Evolutionary conservation across 176 grass and related monocot species (phyloP).

Genomic region (Ensete ventricosum): DNA sequence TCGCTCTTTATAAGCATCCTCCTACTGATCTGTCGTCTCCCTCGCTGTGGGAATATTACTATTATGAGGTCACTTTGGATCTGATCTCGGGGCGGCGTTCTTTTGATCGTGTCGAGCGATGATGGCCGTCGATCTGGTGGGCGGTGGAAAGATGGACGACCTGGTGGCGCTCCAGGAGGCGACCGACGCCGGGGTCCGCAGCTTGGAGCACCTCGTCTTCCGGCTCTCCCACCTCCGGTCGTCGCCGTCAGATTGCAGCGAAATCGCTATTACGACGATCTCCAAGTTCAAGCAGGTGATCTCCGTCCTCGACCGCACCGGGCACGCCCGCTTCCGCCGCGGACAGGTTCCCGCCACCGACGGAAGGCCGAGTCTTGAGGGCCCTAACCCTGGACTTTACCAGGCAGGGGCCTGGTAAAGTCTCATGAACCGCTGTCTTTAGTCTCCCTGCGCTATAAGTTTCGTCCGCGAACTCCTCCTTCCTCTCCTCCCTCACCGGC

Average conservation of each 20-base stretch:
- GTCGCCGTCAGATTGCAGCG: slow-evolving; percentile 37
- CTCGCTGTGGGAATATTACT: too few relatives aligned
- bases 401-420: too few relatives aligned
- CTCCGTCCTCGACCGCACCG: slow-evolving; percentile 79
- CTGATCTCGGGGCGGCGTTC: too few relatives aligned
- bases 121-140: slow-evolving; percentile 68
- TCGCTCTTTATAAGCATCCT: too few relatives aligned
- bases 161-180: slow-evolving; percentile 78
- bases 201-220: slow-evolving; percentile 58
- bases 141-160: slow-evolving; percentile 41
- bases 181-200: slow-evolving; percentile 52
- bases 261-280: slow-evolving; percentile 80
- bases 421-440: too few relatives aligned
- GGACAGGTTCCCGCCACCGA: slow-evolving; percentile 11
- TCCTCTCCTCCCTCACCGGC: slow-evolving; percentile 81
- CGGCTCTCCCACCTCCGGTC: slow-evolving; percentile 33
- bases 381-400: slow-evolving; percentile 78
- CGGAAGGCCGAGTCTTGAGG: slow-evolving; percentile 8
- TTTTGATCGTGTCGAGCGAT: neutral
- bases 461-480: slow-evolving; percentile 62
- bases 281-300: slow-evolving; percentile 88
- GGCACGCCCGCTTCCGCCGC: slow-evolving; percentile 83
- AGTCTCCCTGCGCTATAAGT: too few relatives aligned
- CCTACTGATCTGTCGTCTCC: too few relatives aligned
- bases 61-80: too few relatives aligned